Conservation (phyloP, 176 grass and related monocot genomes). For the Phragmites australis region DNA sequence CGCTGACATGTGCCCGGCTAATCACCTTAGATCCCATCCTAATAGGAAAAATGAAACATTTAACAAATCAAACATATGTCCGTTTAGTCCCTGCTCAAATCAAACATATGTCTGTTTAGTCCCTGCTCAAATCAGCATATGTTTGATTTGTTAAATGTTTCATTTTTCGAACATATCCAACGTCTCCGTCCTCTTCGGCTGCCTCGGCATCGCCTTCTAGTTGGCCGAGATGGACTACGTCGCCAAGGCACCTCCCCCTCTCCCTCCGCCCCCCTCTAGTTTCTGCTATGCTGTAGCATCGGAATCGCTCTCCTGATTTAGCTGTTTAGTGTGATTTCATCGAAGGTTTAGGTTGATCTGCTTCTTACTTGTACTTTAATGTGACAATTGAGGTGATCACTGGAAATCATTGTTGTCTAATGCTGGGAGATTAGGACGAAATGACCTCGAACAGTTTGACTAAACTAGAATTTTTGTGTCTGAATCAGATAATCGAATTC, state of each 20-base stretch:
- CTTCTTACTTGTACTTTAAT: neutral
- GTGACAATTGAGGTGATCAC: neutral
- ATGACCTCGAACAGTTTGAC: neutral
- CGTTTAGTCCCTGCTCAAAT: too few relatives aligned
- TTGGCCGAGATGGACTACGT: slow-evolving; percentile 99
- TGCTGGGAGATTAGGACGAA: neutral
- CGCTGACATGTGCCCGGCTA: too few relatives aligned
- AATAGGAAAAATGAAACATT: too few relatives aligned
- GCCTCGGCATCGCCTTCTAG: slow-evolving; percentile 93
- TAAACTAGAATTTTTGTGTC: neutral
- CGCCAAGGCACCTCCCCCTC: slow-evolving; percentile 56
- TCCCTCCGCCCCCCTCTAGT: neutral
- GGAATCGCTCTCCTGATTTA: neutral
- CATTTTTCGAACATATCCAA: too few relatives aligned
- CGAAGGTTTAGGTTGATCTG: neutral
- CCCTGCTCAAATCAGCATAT: too few relatives aligned
- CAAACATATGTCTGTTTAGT: too few relatives aligned
- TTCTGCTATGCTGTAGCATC: neutral
- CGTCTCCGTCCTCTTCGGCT: slow-evolving; percentile 93
- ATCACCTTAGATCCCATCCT: too few relatives aligned
- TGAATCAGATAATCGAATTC: neutral
- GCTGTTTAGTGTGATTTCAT: neutral
- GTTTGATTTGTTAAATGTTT: too few relatives aligned
- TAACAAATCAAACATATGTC: too few relatives aligned
- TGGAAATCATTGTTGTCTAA: neutral